Evolutionary conservation across 2,329 filamentous ascomycete genomes (phyloP).

Genomic region (Aspergillus fumigatiaffinis): DNA sequence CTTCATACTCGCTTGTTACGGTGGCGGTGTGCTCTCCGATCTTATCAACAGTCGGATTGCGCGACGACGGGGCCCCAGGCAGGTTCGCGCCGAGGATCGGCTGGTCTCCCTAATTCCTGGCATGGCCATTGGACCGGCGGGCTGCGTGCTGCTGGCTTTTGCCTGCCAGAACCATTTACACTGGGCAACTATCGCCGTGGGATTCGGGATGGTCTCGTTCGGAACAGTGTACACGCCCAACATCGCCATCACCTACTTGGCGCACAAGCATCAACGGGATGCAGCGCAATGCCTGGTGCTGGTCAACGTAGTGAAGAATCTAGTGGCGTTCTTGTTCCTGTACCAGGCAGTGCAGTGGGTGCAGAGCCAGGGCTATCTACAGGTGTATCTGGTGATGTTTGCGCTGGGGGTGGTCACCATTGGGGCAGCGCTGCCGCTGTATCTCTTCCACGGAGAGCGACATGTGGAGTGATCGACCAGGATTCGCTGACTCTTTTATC

Average conservation of each 20-base stretch:
- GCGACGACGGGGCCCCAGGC: too few relatives aligned
- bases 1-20: too few relatives aligned
- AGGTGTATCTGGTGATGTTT: not conserved
- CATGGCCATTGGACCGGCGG: slow-evolving; percentile 46
- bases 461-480: too few relatives aligned
- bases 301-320: slow-evolving; percentile 8
- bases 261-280: not conserved
- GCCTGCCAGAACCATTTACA: not conserved
- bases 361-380: not conserved
- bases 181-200: not conserved
- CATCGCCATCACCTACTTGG: slow-evolving; percentile 1
- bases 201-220: slow-evolving; percentile 1
- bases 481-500: too few relatives aligned
- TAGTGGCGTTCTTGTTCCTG: slow-evolving; percentile 10
- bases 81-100: too few relatives aligned
- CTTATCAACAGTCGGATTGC: too few relatives aligned
- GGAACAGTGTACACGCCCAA: slow-evolving; percentile 6
- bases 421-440: not conserved
- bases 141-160: slow-evolving; percentile 18
- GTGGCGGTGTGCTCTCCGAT: too few relatives aligned
- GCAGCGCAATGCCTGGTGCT: not conserved
- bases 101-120: too few relatives aligned
- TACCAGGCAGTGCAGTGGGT: slow-evolving; percentile 9
- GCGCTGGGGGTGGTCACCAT: not conserved
- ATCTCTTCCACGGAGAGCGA: not conserved